Base-by-base conservation (phyloP, 805 yeast species). In the Cyberlindnera veronae region DNA sequence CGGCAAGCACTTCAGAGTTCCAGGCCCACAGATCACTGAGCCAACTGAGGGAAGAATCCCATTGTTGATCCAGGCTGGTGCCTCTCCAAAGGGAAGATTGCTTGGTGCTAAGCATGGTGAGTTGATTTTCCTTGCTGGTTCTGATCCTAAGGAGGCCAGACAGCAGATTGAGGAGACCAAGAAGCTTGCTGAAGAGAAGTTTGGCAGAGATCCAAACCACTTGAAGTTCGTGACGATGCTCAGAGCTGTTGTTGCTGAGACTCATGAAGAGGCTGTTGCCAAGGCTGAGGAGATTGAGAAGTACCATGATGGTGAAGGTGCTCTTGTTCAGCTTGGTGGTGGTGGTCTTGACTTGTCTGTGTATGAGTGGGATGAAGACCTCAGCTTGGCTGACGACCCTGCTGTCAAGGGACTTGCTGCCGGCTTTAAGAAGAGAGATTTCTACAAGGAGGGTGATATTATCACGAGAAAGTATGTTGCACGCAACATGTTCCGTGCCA, bases 31-130 rank as follows among this genome's bases (percentile, higher is more conserved):
- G 44, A 68, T 71, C 36, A 64, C 69, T 10, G 66, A 66, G 34
- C 75, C 75, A 6, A 61, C 74, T 6, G 69, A 67, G 6, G 74
- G 71, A 42, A 61, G 74, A 53, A 52, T 71, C 6, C 76, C 76
- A 6, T 62, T 71, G 26, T 55, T 70, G 30, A 62, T 70, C 28
- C 76, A 70, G 51, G 76, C 76, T 3, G 75, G 76, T 11, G 56
- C 69, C 24, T 70, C 75, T 14, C 55, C 62, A 29, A 60, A 60
- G 29, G 75, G 76, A 18, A 57, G 58, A 36, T 61, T 61, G 10
- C 60, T 67, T 40, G 76, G 72, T 16, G 74, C 76, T 14, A 64
- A 64, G 42, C 64, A 67, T 48, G 75, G 69, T 7, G 76, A 70
- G 46, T 60, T 61, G 10, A 64, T 69, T 20, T 70, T 70, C 49